Evolutionary conservation across 1,284 basidiomycete species (phyloP), one percentile per base, ranked within the genome.

Genomic region (Ganoderma lucidum): DNA sequence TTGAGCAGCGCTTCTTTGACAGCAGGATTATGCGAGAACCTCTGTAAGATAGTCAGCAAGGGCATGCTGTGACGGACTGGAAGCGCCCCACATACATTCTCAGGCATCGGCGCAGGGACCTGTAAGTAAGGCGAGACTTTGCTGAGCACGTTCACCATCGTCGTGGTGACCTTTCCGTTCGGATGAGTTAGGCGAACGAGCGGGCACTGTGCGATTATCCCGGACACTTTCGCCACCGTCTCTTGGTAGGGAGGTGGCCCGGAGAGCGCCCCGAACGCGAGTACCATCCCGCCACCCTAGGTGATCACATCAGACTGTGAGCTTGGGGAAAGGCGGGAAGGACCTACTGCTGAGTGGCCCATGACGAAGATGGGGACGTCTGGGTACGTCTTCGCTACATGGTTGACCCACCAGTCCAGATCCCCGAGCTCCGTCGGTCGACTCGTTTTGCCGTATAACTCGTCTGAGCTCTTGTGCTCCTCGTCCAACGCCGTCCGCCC

Each of bases 291-390:
- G 48, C 48, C 48, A 53, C 48, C 48, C 48, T 53, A 28, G 3
- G 45, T 6, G 6, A 48, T 12, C 42, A 3, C 3, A 3, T 48
- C 15, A 45, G n/a, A n/a, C 35, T 35, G 35, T 35, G 45, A n/a
- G 15, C 45, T 23, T 8, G 9, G 12, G 10, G 23, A 28, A 15
- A 12, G 12, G 14, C 23, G 10, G 23, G 48, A 53, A 53, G 48
- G 14, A 14, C 48, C 0, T 53, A 93, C 93, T 93, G 96, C 95
- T 3, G 93, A 95, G 78, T 96, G 93, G 0, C 94, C 95, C 81
- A 91, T 87, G 42, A 96, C 75, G 76, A 93, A 95, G 14, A 93
- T 74, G 10, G 91, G 90, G 14, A 87, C 77, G 8, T 80, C 84
- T 1, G 80, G 80, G 63, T 83, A 83, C 62, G 79, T 76, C 67